Conservation (phyloP, 139 green algal genomes). For the Mesostigma viride region DNA sequence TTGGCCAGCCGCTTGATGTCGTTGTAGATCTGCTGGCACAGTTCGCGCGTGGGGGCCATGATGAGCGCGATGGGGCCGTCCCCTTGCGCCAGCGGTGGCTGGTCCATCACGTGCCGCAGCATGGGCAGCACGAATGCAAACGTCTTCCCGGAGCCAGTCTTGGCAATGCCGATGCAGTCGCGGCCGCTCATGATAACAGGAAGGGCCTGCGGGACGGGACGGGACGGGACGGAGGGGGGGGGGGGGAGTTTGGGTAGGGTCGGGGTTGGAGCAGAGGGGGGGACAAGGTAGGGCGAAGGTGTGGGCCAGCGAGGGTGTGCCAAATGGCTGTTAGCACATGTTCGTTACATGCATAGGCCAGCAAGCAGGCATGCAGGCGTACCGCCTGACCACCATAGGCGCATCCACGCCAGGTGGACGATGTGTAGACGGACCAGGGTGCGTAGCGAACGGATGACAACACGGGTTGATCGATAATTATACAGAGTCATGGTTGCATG, state of each 20-base stretch:
- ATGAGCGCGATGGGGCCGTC: constrained; percentile 84
- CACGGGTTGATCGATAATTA: too few relatives aligned
- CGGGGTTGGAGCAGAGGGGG: background rate
- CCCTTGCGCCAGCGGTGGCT: constrained; percentile 53
- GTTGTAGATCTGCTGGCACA: constrained; percentile 77
- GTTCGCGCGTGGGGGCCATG: constrained; percentile 90
- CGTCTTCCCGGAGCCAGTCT: constrained; percentile 95
- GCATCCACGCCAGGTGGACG: too few relatives aligned
- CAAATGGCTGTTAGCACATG: too few relatives aligned
- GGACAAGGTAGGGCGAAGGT: background rate
- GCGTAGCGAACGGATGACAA: too few relatives aligned
- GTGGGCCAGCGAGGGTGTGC: too few relatives aligned
- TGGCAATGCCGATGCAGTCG: constrained; percentile 96
- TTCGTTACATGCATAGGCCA: too few relatives aligned
- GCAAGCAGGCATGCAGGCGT: too few relatives aligned
- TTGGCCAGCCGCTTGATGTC: constrained; percentile 64
- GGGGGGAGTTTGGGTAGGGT: too few relatives aligned
- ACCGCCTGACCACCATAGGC: too few relatives aligned
- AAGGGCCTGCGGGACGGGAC: constrained; percentile 67
- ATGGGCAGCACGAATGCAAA: constrained; percentile 92
- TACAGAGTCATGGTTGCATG: too few relatives aligned
- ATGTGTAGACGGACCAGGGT: too few relatives aligned
- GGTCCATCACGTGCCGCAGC: constrained; percentile 91
- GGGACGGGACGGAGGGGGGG: background rate
- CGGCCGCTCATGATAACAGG: constrained; percentile 91